phyloP scores from a whole-genome alignment of 2,329 filamentous ascomycete species.

The Aureobasidium sp. region DNA sequence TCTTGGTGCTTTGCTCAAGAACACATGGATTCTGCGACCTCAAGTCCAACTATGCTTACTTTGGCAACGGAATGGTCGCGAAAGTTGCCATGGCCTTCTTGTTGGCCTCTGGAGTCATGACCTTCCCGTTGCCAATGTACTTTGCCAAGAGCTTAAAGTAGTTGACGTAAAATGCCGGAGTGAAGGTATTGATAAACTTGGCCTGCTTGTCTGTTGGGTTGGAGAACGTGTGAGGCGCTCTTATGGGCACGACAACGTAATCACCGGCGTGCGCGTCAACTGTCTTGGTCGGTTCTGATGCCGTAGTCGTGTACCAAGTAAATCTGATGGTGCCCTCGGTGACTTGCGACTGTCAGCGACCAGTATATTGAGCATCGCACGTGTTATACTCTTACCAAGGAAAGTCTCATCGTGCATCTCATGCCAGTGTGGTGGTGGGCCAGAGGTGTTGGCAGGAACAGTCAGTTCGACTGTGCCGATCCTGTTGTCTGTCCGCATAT shows the following conservation, averaged over 20 bases:
- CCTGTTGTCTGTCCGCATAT: conserved; percentile 36
- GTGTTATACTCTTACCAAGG: conserved; percentile 25
- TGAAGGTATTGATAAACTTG: conserved; percentile 52
- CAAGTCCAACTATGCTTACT: background rate
- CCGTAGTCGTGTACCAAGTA: conserved; percentile 33
- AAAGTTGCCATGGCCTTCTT: conserved; percentile 44
- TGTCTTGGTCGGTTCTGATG: conserved; percentile 30
- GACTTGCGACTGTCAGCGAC: conserved; percentile 23
- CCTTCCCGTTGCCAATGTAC: conserved; percentile 37
- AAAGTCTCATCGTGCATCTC: conserved; percentile 56
- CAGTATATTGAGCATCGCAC: background rate
- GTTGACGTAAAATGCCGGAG: conserved; percentile 51
- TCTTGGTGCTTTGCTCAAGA: background rate
- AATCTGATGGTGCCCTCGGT: conserved; percentile 47
- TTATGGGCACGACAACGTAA: conserved; percentile 49
- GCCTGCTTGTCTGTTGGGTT: conserved; percentile 50
- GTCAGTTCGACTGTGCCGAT: conserved; percentile 43
- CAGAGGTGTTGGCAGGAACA: conserved; percentile 41
- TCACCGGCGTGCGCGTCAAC: conserved; percentile 47
- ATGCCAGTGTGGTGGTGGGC: conserved; percentile 48
- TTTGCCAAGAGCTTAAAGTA: conserved; percentile 49
- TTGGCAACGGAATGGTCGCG: conserved; percentile 33
- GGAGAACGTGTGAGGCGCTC: conserved; percentile 50
- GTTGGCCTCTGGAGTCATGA: conserved; percentile 44
- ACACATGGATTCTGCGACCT: background rate